Conservation (phyloP, 139 green algal species). For the Micractinium sp. region DNA sequence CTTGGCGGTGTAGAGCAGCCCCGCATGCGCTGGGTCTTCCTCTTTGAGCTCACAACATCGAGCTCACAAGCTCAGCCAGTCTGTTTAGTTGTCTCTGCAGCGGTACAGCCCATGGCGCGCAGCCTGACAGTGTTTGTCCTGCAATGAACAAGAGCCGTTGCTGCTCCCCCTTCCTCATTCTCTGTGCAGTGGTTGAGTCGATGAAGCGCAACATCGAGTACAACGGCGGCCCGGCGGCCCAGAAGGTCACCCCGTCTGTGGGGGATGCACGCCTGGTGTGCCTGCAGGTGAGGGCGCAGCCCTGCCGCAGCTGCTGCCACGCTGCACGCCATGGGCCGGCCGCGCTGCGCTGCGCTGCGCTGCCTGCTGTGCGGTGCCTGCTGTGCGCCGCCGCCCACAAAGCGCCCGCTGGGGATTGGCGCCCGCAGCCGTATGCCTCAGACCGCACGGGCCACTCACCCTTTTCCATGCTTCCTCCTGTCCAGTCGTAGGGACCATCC, state of each 20-base stretch:
- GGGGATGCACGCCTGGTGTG: constrained; percentile 88
- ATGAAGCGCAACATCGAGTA: constrained; percentile 86
- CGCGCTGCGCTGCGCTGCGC: background rate
- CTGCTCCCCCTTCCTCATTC: background rate
- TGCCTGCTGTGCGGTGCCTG: background rate
- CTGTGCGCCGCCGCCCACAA: no score
- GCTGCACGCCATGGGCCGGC: background rate
- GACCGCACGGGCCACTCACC: no score
- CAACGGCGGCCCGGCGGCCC: constrained; percentile 69
- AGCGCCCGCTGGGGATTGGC: no score
- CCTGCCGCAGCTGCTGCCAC: no score
- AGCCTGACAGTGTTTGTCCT: no score
- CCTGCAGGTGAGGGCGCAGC: constrained; percentile 65
- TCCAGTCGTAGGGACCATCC: no score
- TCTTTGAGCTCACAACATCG: background rate
- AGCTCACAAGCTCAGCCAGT: background rate
- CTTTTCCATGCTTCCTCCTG: no score
- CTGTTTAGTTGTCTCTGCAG: background rate
- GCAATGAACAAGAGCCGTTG: no score
- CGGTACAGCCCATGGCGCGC: background rate
- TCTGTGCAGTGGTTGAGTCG: constrained; percentile 57
- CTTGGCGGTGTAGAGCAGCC: background rate
- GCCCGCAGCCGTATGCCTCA: no score
- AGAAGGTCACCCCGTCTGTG: constrained; percentile 62
- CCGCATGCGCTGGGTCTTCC: background rate